Conservation (phyloP, 495 filamentous ascomycete genomes). For the Lophiostoma macrostomum region DNA sequence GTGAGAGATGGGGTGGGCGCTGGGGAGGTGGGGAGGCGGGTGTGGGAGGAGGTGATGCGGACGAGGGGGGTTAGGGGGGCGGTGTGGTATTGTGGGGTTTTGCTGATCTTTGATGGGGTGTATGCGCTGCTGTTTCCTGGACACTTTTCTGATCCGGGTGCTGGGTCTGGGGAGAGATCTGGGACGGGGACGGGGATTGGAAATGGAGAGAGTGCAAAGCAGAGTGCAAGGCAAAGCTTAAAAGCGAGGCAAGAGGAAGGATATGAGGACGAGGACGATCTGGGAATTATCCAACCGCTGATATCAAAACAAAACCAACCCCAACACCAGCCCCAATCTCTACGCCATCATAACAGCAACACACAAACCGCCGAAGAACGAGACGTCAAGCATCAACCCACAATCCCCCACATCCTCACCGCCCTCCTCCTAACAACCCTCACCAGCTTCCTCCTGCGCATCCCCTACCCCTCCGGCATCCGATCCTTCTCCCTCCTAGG, state of each 20-base stretch:
- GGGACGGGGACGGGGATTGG: not conserved
- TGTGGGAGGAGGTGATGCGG: not conserved
- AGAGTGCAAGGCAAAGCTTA: too few species aligned
- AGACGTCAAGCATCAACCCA: not conserved
- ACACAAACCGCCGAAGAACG: not conserved
- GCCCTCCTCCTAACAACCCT: not conserved
- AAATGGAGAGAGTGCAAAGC: not conserved
- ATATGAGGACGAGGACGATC: too few species aligned
- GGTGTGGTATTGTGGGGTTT: constrained; percentile 27
- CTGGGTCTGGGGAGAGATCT: not conserved
- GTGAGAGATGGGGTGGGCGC: not conserved
- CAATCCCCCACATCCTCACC: not conserved
- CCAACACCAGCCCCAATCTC: too few species aligned
- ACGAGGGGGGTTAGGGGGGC: constrained; percentile 17
- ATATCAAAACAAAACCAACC: too few species aligned
- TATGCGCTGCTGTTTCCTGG: constrained; percentile 1
- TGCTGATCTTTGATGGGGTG: constrained; percentile 18
- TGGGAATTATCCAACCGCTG: too few species aligned
- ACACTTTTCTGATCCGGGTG: not conserved
- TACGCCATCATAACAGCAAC: too few species aligned
- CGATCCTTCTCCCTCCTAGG: not conserved
- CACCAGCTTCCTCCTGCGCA: not conserved
- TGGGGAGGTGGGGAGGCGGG: not conserved
- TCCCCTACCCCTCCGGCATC: not conserved
- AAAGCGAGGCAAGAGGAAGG: too few species aligned